Evolutionary conservation across 257 asterid species (phyloP).

Genomic region (Cynanchum wilfordii): DNA sequence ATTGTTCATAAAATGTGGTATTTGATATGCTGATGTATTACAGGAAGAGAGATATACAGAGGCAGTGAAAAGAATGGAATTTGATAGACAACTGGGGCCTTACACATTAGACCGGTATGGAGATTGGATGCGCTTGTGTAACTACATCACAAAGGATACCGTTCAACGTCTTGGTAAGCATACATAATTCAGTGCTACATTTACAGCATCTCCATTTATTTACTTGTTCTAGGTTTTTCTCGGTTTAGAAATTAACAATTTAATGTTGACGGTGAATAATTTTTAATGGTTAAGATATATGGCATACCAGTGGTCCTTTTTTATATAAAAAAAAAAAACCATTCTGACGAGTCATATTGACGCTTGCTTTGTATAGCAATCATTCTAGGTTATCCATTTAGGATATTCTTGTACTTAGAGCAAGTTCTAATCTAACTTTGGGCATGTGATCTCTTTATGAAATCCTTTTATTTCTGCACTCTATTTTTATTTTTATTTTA

Average conservation of each 20-base stretch:
- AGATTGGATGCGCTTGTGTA: conserved; percentile 77
- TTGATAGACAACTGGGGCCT: conserved; percentile 85
- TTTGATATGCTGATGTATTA: conserved; percentile 13
- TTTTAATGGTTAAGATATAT: not conserved
- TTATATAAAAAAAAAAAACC: not conserved
- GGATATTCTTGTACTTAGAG: not conserved
- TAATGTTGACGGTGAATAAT: not conserved
- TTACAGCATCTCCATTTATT: not conserved
- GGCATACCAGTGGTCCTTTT: not conserved
- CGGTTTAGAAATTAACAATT: not conserved
- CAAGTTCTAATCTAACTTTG: not conserved
- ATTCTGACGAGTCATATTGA: not conserved
- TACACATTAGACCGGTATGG: conserved; percentile 58
- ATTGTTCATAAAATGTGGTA: not conserved
- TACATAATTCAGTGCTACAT: not conserved
- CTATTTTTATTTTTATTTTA: not conserved
- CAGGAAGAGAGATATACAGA: conserved; percentile 71
- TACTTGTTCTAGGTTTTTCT: not conserved
- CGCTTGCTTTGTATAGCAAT: not conserved
- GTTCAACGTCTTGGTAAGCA: conserved; percentile 63
- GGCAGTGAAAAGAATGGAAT: conserved; percentile 80
- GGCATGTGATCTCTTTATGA: not conserved
- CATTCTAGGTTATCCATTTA: not conserved
- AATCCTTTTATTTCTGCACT: not conserved
- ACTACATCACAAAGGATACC: conserved; percentile 59